A percentile compares a stretch with the other conserved stretches of the same genome.
Conservation (phyloP, 1,284 basidiomycete genomes). For the Taiwanofungus camphoratus region DNA sequence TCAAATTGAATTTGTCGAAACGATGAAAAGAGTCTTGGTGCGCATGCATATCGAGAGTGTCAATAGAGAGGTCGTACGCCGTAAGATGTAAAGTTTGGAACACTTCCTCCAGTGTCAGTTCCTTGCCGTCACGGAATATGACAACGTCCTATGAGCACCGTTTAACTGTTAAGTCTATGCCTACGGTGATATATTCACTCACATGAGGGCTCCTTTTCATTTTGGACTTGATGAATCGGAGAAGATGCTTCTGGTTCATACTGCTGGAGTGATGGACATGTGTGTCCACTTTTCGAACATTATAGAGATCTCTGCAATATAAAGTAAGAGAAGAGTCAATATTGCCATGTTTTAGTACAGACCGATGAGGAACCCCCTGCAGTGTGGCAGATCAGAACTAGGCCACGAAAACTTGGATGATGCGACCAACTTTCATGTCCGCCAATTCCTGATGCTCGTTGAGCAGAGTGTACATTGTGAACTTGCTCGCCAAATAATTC, state of each 20-base stretch:
- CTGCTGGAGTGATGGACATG: slow-evolving; percentile 98
- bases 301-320: slow-evolving; percentile 87
- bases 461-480: slow-evolving; percentile 88
- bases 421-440: slow-evolving; percentile 81
- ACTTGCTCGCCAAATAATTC: slow-evolving; percentile 94
- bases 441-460: slow-evolving; percentile 95
- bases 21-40: slow-evolving; percentile 97
- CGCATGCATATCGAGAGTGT: slow-evolving; percentile 99
- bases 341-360: slow-evolving; percentile 12
- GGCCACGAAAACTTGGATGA: not conserved
- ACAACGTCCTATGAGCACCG: slow-evolving; percentile 92
- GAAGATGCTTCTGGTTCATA: slow-evolving; percentile 99
- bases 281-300: slow-evolving; percentile 96
- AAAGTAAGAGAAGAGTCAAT: not conserved
- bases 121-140: slow-evolving; percentile 88
- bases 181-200: too few relatives aligned
- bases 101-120: slow-evolving; percentile 89
- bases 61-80: slow-evolving; percentile 97
- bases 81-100: slow-evolving; percentile 94
- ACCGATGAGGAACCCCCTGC: slow-evolving; percentile 73
- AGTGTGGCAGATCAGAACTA: not conserved
- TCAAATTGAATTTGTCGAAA: slow-evolving; percentile 94
- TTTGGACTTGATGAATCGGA: slow-evolving; percentile 98
- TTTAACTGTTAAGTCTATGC: too few relatives aligned
- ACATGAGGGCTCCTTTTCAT: slow-evolving; percentile 82